phyloP scores from a whole-genome alignment of 768 basidiomycete genomes.

The Mycena leptocephala region DNA sequence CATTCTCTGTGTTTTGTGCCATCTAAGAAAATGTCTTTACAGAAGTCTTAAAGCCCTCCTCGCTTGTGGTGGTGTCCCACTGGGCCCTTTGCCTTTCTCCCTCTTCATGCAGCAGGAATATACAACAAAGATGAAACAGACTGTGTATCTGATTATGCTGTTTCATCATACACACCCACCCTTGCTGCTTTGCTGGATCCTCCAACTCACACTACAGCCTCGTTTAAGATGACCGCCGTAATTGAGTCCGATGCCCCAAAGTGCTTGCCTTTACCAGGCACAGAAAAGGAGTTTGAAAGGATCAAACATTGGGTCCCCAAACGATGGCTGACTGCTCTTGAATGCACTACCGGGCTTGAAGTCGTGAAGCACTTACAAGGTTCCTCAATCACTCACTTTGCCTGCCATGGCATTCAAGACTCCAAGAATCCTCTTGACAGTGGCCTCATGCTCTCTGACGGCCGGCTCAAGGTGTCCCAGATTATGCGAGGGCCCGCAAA shows the following conservation, averaged over 20 bases:
- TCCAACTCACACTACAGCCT: not conserved
- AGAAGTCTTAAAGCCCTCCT: conserved; percentile 1
- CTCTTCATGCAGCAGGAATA: conserved; percentile 37
- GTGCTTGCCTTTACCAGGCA: not conserved
- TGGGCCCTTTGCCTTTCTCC: conserved; percentile 22
- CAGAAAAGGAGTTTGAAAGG: not conserved
- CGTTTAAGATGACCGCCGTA: conserved; percentile 16
- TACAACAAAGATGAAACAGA: conserved; percentile 9
- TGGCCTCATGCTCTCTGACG: conserved; percentile 41
- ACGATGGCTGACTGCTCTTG: not conserved
- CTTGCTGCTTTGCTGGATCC: conserved; percentile 11
- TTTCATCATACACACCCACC: conserved; percentile 35
- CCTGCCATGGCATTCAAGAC: conserved; percentile 47
- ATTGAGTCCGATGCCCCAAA: conserved; percentile 14
- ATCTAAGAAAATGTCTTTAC: not conserved
- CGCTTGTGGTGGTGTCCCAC: conserved; percentile 25
- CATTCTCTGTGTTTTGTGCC: not conserved
- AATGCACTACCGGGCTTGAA: not conserved
- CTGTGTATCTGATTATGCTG: conserved; percentile 26
- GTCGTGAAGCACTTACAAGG: conserved; percentile 18
- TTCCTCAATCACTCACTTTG: conserved; percentile 17
- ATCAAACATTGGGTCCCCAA: conserved; percentile 13
- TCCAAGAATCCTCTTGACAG: conserved; percentile 42
- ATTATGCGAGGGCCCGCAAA: not conserved
- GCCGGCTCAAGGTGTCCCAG: conserved; percentile 22